Conservation (phyloP, 768 basidiomycete genomes). For the Artomyces pyxidatus region DNA sequence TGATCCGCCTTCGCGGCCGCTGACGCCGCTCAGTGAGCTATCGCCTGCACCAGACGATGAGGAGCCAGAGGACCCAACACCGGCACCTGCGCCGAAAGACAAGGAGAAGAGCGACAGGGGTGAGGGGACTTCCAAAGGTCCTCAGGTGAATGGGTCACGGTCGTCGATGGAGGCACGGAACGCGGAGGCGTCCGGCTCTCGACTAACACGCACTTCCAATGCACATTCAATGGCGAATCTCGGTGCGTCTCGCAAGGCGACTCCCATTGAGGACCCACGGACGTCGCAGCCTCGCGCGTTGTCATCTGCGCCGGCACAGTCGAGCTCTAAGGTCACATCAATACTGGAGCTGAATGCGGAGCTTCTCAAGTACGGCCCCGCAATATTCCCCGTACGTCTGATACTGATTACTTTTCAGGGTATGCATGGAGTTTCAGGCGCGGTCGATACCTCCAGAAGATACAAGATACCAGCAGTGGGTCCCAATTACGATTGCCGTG, state of each 20-base stretch:
- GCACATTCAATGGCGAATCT: conserved; percentile 2
- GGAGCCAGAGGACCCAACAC: conserved; percentile 35
- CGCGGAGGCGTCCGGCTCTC: conserved; percentile 3
- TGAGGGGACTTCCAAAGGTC: conserved; percentile 11
- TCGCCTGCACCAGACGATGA: conserved; percentile 59
- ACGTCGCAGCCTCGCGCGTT: background rate
- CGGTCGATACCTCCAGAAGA: conserved; percentile 42
- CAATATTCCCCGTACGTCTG: background rate
- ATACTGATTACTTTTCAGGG: conserved; percentile 28
- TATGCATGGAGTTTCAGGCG: conserved; percentile 52
- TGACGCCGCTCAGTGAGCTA: conserved; percentile 72
- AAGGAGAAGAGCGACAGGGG: conserved; percentile 14
- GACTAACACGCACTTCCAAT: conserved; percentile 15
- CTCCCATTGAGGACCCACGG: conserved; percentile 3
- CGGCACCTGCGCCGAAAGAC: conserved; percentile 24
- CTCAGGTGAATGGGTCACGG: conserved; percentile 1
- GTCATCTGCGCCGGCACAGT: background rate
- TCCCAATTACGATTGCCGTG: conserved; percentile 13
- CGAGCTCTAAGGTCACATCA: conserved; percentile 44
- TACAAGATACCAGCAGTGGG: conserved; percentile 50
- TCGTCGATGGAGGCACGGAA: conserved; percentile 4
- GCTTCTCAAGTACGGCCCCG: conserved; percentile 47
- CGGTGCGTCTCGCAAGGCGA: conserved; percentile 21
- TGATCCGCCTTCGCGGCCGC: conserved; percentile 38
- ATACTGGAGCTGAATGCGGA: conserved; percentile 65